phyloP scores from a whole-genome alignment of 2,329 filamentous ascomycete species.

The Moelleriella libera region DNA sequence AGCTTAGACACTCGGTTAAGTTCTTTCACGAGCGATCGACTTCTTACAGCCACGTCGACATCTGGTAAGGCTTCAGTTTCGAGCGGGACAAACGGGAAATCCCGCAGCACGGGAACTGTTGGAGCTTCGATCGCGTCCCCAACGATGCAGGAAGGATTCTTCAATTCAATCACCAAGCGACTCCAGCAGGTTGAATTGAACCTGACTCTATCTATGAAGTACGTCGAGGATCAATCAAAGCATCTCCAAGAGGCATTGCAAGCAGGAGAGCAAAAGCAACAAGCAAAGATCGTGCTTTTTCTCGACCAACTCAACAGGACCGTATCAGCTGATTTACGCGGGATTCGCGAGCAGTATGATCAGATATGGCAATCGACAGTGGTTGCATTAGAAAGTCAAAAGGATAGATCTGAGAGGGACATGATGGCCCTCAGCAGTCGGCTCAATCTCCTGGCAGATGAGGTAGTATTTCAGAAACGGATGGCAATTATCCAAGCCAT shows the following conservation, averaged over 20 bases:
- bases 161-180: slow-evolving; percentile 90
- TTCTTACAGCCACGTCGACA: slow-evolving; percentile 1
- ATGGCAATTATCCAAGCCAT: slow-evolving; percentile 89
- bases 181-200: slow-evolving; percentile 85
- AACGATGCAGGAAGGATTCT: slow-evolving; percentile 92
- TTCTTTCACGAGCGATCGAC: slow-evolving; percentile 1
- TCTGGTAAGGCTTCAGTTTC: slow-evolving; percentile 3
- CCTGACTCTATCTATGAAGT: slow-evolving; percentile 81
- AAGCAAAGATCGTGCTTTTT: slow-evolving; percentile 70
- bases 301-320: slow-evolving; percentile 77
- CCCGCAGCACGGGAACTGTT: slow-evolving; percentile 14
- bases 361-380: slow-evolving; percentile 95
- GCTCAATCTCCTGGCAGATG: slow-evolving; percentile 82
- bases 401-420: slow-evolving; percentile 71
- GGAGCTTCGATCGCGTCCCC: slow-evolving; percentile 34
- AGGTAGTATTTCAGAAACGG: slow-evolving; percentile 73
- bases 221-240: slow-evolving; percentile 90
- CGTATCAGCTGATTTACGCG: slow-evolving; percentile 66
- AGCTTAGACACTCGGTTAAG: neutral
- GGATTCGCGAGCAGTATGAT: slow-evolving; percentile 76
- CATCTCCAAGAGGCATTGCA: slow-evolving; percentile 78
- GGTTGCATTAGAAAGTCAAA: slow-evolving; percentile 77
- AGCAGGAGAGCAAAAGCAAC: slow-evolving; percentile 75
- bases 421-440: slow-evolving; percentile 68
- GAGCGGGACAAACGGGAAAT: slow-evolving; percentile 10